Base-by-base conservation (phyloP, 257 asterid genomes). In the Parsonsia alboflavescens region DNA sequence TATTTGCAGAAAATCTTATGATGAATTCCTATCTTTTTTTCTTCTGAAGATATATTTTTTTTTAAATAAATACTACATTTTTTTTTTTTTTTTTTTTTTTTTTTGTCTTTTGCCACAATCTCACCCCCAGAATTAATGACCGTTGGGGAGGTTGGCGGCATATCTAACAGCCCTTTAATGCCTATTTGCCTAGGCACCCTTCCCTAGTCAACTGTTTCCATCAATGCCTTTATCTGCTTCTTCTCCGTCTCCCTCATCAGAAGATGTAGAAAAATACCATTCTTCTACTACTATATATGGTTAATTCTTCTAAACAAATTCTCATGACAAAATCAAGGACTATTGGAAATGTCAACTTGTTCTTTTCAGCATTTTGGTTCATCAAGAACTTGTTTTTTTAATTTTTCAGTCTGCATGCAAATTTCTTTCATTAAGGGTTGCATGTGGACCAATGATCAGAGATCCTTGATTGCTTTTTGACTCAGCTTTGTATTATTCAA, bases 91-190 rank as follows among this genome's bases (percentile, higher is more conserved):
- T 46, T 46, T 46, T 9, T 46, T 46, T 7, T 11, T 10, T 46
- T 46, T 46, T 1, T 19, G 3, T 15, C n/a, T n/a, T n/a, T n/a
- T 36, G 44, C 64, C 71, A 33, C 33, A 7, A 52, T 17, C 68
- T 68, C 72, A 10, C 82, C 49, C 75, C 19, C 72, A 36, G 76
- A 82, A 71, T 87, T 75, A 89, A 85, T 86, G 88, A 71, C 89
- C 91, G 88, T 73, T 82, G 66, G 79, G 78, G 90, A 70, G 71
- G 96, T 84, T 89, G 92, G 92, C 79, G 78, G 72, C 41, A 83
- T 82, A 84, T 82, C 70, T 80, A 53, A 62, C n/a, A 67, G 62
- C 77, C 90, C 78, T 65, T 85, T 77, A 88, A 84, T 89, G 92
- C 39, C 39, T 33, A 33, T 33, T 33, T 33, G 3, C 85, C 12